Percentiles rank a stretch among this genome's conserved stretches.
Evolutionary conservation across 805 yeast species (phyloP).

Genomic region (Metahyphopichia silvanorum): DNA sequence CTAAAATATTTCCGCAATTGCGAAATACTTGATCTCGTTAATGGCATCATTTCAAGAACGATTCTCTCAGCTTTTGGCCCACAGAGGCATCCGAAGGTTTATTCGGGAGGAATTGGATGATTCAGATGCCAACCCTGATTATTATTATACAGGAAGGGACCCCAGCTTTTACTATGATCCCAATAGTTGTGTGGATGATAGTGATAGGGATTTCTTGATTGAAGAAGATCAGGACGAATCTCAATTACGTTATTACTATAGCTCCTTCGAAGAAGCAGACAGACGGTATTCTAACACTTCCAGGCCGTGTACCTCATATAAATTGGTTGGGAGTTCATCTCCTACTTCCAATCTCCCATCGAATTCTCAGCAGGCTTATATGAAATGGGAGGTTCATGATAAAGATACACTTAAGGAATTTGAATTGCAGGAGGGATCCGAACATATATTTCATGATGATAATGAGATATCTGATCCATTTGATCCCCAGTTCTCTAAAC

Average conservation of each 20-base stretch:
- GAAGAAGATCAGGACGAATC: too few species aligned
- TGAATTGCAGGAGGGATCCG: constrained; percentile 3
- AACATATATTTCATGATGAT: too few species aligned
- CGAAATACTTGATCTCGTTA: too few species aligned
- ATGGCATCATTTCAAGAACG: too few species aligned
- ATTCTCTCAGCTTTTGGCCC: too few species aligned
- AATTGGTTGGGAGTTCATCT: not conserved
- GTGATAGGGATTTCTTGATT: too few species aligned
- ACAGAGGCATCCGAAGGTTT: too few species aligned
- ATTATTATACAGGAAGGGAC: too few species aligned
- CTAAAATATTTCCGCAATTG: too few species aligned
- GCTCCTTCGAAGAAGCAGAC: constrained; percentile 7
- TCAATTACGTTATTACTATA: constrained; percentile 10
- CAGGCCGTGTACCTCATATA: constrained; percentile 1
- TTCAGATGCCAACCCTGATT: too few species aligned
- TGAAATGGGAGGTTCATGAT: constrained; percentile 29
- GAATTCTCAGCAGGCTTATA: constrained; percentile 25
- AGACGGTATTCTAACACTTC: constrained; percentile 11
- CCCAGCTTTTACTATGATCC: not conserved
- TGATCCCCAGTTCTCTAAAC: too few species aligned
- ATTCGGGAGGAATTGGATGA: too few species aligned
- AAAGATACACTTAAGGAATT: constrained; percentile 8
- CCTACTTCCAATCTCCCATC: constrained; percentile 15
- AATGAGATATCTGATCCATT: constrained; percentile 9
- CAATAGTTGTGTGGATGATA: not conserved